Evolutionary conservation across 148 eudicot species (phyloP).

Genomic region (Silene uniflora): DNA sequence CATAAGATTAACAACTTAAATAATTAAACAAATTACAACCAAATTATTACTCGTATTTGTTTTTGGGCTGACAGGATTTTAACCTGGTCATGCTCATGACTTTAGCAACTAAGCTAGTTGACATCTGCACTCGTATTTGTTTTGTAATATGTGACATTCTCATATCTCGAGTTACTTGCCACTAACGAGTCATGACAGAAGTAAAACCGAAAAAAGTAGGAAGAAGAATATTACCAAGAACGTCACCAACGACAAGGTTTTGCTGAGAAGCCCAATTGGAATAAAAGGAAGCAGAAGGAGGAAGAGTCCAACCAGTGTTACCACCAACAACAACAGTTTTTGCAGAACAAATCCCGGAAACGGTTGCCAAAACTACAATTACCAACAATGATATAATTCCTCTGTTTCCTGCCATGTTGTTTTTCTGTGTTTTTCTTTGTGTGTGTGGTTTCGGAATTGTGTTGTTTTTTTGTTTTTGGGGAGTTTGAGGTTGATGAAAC

Average conservation of each 20-base stretch:
- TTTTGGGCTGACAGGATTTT: too few relatives aligned
- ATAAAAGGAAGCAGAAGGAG: constrained; percentile 28
- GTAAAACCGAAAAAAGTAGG: neutral
- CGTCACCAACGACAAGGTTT: constrained; percentile 51
- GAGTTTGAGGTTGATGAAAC: neutral
- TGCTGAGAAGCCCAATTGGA: constrained; percentile 49
- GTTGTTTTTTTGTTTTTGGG: neutral
- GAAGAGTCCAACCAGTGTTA: constrained; percentile 33
- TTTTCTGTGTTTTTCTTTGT: too few relatives aligned
- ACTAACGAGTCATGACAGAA: too few relatives aligned
- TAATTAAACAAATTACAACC: too few relatives aligned
- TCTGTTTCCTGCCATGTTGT: constrained; percentile 25
- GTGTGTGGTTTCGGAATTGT: neutral
- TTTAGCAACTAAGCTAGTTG: too few relatives aligned
- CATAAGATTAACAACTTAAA: neutral
- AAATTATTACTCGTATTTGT: too few relatives aligned
- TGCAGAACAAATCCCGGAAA: constrained; percentile 20
- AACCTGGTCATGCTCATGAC: too few relatives aligned
- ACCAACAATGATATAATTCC: neutral
- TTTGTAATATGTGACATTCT: too few relatives aligned
- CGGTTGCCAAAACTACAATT: constrained; percentile 3
- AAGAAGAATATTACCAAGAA: constrained; percentile 38
- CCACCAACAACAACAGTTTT: constrained; percentile 28
- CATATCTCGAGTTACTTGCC: too few relatives aligned
- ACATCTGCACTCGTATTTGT: too few relatives aligned